Evolutionary conservation across 1,284 basidiomycete species (phyloP), one percentile per base, ranked within the genome.

Genomic region (Kalmanozyma brasiliensis): DNA sequence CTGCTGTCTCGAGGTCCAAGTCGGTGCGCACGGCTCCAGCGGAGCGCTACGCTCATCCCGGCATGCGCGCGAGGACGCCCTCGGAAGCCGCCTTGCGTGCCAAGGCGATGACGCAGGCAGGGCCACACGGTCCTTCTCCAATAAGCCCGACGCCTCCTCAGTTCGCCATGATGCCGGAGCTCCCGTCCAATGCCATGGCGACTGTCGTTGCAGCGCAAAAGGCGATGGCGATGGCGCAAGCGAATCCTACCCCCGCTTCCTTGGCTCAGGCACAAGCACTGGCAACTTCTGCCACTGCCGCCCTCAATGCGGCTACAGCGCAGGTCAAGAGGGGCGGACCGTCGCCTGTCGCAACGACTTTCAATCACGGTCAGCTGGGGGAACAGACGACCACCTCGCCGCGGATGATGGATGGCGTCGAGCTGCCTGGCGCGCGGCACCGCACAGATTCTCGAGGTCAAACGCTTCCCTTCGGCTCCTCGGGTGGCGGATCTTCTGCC

Each of bases 251-350:
- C 11, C 56, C 65, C 2, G 52, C 58, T 1, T 55, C 58, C 11
- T 14, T 60, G 16, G 70, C 70, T 19, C 70, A 73, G 26, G 70
- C 70, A 16, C 61, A 73, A 34, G 60, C 65, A 4, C 30, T 68
- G 35, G 65, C 70, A 8, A 51, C 65, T 2, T 51, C 65, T 9
- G 65, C 65, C n/a, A 64, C 61, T 3, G 65, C 57, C 16, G 64
- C 64, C 22, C 49, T 68, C 37, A 57, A 64, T 13, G 55, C 59
- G 34, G 59, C 65, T n/a, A 53, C 60, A 24, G 55, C 55, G n/a
- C 51, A 63, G 8, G 60, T 63, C 23, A 52, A 55, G 56, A 45
- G 55, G 24, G 26, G 17, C 14, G 43, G 47, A 9, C 37, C 59
- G 6, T 62, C 59, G 34, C 56, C 60, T n/a, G 48, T 61, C 37